Conservation (phyloP, 768 basidiomycete species). For the Holtermanniella nyarrowii region DNA sequence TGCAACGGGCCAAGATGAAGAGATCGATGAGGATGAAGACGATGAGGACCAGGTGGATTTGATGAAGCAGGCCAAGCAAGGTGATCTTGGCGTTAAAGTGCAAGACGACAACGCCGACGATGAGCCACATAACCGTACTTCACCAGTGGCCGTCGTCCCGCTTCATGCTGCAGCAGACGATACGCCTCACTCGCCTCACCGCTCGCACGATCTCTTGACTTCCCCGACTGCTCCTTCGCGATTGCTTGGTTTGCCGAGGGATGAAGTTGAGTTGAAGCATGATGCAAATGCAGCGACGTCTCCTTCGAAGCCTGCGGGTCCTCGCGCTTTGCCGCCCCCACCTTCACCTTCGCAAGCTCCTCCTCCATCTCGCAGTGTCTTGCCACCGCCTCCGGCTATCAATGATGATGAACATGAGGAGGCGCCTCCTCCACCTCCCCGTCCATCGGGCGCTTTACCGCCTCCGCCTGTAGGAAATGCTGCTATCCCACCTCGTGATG, state of each 20-base stretch:
- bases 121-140: neutral
- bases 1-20: conserved; percentile 13
- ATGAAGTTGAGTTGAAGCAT: conserved; percentile 38
- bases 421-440: conserved; percentile 20
- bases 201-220: conserved; percentile 1
- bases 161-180: conserved; percentile 21
- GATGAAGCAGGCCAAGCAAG: conserved; percentile 12
- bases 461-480: conserved; percentile 16
- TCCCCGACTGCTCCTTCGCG: conserved; percentile 16
- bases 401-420: conserved; percentile 20
- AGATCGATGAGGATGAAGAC: conserved; percentile 18
- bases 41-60: conserved; percentile 24
- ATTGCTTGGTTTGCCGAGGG: conserved; percentile 20
- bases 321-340: too few relatives aligned
- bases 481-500: conserved; percentile 12
- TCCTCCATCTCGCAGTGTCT: too few relatives aligned
- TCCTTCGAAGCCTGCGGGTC: too few relatives aligned
- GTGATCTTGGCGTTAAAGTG: conserved; percentile 3
- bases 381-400: too few relatives aligned
- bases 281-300: conserved; percentile 24
- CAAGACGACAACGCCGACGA: conserved; percentile 1
- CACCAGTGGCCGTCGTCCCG: conserved; percentile 19
- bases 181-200: neutral
- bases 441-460: conserved; percentile 9
- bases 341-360: too few relatives aligned